Conservation (phyloP, 257 asterid species). For the Gentiana macrophylla region DNA sequence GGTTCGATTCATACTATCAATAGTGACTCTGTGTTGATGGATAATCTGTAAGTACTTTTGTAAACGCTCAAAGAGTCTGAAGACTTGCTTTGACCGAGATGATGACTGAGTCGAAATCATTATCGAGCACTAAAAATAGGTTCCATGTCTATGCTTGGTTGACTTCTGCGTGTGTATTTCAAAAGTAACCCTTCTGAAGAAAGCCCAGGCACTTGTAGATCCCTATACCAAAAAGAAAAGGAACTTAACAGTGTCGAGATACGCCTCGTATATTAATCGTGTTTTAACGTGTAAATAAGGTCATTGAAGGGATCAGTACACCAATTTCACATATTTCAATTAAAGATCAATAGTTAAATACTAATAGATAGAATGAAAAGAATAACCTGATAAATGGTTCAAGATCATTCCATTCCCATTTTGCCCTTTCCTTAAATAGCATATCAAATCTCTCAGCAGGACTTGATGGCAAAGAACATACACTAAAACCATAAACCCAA, state of each 20-base stretch:
- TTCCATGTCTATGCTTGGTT: constrained; percentile 57
- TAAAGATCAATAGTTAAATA: constrained; percentile 3
- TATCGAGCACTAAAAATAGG: constrained; percentile 83
- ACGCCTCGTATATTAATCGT: no score
- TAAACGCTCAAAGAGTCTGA: no score
- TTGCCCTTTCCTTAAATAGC: constrained; percentile 53
- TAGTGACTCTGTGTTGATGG: no score
- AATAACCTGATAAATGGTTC: constrained; percentile 68
- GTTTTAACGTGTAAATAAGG: no score
- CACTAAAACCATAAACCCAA: constrained; percentile 55
- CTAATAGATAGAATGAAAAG: constrained; percentile 5
- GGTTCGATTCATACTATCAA: no score
- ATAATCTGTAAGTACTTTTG: no score
- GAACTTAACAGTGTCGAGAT: background rate
- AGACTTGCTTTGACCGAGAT: no score
- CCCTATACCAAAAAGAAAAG: constrained; percentile 34
- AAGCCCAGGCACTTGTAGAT: constrained; percentile 83
- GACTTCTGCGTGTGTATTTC: constrained; percentile 74
- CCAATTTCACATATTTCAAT: background rate
- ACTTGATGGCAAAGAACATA: constrained; percentile 58
- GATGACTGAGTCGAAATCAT: background rate
- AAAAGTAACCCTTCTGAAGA: constrained; percentile 83
- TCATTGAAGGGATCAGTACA: no score
- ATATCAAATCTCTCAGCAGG: constrained; percentile 62
- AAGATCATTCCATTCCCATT: constrained; percentile 92